Conservation (phyloP, 257 asterid genomes). For the Solanum megistacrolobum region DNA sequence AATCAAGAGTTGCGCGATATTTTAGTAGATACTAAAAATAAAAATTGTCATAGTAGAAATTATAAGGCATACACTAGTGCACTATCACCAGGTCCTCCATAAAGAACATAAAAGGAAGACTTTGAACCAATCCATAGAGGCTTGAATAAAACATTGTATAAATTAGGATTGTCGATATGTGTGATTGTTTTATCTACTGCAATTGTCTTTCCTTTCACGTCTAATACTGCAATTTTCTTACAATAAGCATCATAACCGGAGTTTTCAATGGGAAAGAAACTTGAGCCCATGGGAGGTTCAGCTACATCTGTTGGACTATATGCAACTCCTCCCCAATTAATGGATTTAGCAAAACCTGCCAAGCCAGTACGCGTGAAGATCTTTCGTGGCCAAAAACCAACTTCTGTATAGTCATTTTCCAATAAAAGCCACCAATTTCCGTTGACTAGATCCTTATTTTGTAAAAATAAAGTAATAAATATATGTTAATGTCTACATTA, state of each 20-base stretch:
- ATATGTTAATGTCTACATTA: background rate
- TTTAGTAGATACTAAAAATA: background rate
- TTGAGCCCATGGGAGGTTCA: background rate
- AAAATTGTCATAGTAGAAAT: too few species aligned
- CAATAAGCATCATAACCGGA: background rate
- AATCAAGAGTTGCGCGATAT: background rate
- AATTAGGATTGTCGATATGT: background rate
- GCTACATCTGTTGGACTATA: background rate
- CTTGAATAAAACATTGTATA: background rate
- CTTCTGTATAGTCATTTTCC: too few species aligned
- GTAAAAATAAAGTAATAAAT: background rate
- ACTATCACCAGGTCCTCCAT: background rate
- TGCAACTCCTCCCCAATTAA: background rate
- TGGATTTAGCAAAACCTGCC: background rate
- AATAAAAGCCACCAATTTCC: background rate
- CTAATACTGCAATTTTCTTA: background rate
- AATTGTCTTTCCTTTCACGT: background rate
- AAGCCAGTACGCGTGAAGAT: too few species aligned
- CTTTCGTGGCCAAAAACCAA: too few species aligned
- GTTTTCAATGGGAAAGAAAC: background rate
- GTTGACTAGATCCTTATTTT: background rate
- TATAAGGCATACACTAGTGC: background rate
- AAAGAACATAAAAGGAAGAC: background rate
- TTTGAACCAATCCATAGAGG: background rate
- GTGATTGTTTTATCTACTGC: background rate